A percentile compares a stretch with the other conserved stretches of the same genome.
These are phyloP conservation scores for Podila verticillata DNA, from an alignment of 192 early-diverging fungal species.

Conservation along the genomic window DNA sequence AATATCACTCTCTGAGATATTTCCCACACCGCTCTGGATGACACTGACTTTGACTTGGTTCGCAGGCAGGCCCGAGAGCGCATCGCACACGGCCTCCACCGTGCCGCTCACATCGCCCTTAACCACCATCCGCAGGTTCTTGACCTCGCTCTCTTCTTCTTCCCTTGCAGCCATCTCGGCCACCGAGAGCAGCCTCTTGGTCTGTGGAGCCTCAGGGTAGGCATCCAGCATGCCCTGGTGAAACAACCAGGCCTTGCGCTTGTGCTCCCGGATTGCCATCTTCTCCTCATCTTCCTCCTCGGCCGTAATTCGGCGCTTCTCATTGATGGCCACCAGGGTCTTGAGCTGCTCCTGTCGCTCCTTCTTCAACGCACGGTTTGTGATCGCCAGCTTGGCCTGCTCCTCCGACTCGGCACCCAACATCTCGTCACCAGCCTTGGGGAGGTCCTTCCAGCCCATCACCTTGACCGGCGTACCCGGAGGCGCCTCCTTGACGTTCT, in stretches of 20 bases:
- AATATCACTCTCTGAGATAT: slow-evolving; percentile 89
- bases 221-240: slow-evolving; percentile 66
- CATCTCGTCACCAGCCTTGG: slow-evolving; percentile 89
- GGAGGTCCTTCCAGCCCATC: slow-evolving; percentile 94
- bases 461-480: slow-evolving; percentile 90
- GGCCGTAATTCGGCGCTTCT: slow-evolving; percentile 66
- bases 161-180: slow-evolving; percentile 48
- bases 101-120: slow-evolving; percentile 96
- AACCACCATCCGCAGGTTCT: slow-evolving; percentile 69
- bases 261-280: slow-evolving; percentile 58
- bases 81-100: slow-evolving; percentile 85
- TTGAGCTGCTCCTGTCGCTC: slow-evolving; percentile 69
- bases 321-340: slow-evolving; percentile 81
- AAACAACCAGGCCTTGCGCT: slow-evolving; percentile 72
- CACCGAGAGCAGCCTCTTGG: slow-evolving; percentile 31
- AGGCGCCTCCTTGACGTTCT: slow-evolving; percentile 73
- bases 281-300: slow-evolving; percentile 64
- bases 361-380: slow-evolving; percentile 69
- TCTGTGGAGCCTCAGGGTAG: slow-evolving; percentile 59
- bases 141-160: slow-evolving; percentile 52
- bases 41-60: slow-evolving; percentile 81
- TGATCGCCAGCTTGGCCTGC: slow-evolving; percentile 80
- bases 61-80: slow-evolving; percentile 78
- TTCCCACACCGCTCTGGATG: slow-evolving; percentile 84
- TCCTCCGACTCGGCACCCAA: slow-evolving; percentile 76